A percentile compares a stretch with the other conserved stretches of the same genome.
Evolutionary conservation across 768 basidiomycete genomes (phyloP).

Genomic region (Rossbeevera mucosa): DNA sequence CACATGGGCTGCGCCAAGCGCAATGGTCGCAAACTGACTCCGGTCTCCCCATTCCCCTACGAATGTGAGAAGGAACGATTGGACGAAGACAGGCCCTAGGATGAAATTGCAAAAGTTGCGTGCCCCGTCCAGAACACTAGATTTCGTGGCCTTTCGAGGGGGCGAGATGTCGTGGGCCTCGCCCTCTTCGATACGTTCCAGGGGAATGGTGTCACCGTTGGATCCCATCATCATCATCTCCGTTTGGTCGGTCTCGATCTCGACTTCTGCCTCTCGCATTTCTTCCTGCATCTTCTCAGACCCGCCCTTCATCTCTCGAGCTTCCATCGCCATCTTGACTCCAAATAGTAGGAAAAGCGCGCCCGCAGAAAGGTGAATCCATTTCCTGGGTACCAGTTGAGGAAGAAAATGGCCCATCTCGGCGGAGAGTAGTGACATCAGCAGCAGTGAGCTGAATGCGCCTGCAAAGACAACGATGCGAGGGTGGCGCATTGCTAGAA

Average conservation of each 20-base stretch:
- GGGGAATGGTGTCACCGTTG: slow-evolving; percentile 48
- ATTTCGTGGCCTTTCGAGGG: slow-evolving; percentile 17
- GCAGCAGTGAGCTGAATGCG: slow-evolving; percentile 78
- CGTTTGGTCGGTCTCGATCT: slow-evolving; percentile 80
- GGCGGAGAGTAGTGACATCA: slow-evolving; percentile 94
- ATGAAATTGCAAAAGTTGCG: slow-evolving; percentile 80
- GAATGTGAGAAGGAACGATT: slow-evolving; percentile 92
- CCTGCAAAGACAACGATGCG: slow-evolving; percentile 82
- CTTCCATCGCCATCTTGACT: slow-evolving; percentile 84
- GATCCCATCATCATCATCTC: slow-evolving; percentile 30
- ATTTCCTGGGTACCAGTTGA: slow-evolving; percentile 65
- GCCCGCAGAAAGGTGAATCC: slow-evolving; percentile 71
- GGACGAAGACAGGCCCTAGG: slow-evolving; percentile 90
- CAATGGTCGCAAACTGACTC: slow-evolving; percentile 96
- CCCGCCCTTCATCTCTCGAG: slow-evolving; percentile 69
- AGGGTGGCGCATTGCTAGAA: slow-evolving; percentile 90
- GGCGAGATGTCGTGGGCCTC: slow-evolving; percentile 18
- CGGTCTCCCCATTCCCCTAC: slow-evolving; percentile 99
- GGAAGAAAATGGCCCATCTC: slow-evolving; percentile 90
- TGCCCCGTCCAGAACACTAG: slow-evolving; percentile 50
- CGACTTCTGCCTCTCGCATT: slow-evolving; percentile 93
- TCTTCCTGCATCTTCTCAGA: slow-evolving; percentile 86
- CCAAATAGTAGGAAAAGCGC: slow-evolving; percentile 90
- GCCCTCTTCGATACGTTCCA: slow-evolving; percentile 78
- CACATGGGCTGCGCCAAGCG: slow-evolving; percentile 92